Evolutionary conservation across 2,329 filamentous ascomycete genomes (phyloP).

Genomic region (Lasiodiplodia gonubiensis): DNA sequence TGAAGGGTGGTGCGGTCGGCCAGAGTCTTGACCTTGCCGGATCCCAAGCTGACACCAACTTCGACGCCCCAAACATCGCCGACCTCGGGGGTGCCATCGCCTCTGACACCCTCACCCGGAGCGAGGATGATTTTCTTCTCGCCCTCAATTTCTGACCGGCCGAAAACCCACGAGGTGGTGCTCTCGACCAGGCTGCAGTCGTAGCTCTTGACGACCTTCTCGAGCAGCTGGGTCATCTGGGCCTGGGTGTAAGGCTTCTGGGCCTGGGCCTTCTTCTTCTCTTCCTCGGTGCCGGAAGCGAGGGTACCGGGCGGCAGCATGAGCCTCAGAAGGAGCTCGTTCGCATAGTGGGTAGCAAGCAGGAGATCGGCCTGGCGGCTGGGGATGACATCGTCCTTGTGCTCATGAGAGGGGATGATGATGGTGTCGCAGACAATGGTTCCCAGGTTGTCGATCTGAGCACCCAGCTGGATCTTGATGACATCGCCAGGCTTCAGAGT

Average conservation of each 20-base stretch:
- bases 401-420: constrained; percentile 69
- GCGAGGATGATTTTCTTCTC: constrained; percentile 97
- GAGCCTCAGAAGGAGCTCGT: constrained; percentile 88
- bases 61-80: constrained; percentile 98
- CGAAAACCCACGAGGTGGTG: constrained; percentile 96
- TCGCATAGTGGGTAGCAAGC: constrained; percentile 91
- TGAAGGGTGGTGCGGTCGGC: constrained; percentile 89
- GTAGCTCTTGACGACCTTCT: constrained; percentile 90
- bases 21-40: constrained; percentile 92
- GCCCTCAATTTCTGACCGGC: constrained; percentile 95
- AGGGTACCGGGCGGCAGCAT: constrained; percentile 91
- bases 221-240: constrained; percentile 84
- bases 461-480: constrained; percentile 98
- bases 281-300: constrained; percentile 83
- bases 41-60: constrained; percentile 87
- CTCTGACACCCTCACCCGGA: constrained; percentile 84
- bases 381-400: constrained; percentile 68
- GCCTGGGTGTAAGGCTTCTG: constrained; percentile 83
- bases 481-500: constrained; percentile 84
- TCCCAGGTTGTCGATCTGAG: constrained; percentile 96
- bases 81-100: constrained; percentile 85
- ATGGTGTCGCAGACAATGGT: constrained; percentile 96
- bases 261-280: constrained; percentile 85
- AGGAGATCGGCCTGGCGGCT: constrained; percentile 85
- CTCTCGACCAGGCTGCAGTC: constrained; percentile 94